phyloP scores from a whole-genome alignment of 208 protist genomes.

The Crithidia bombi region DNA sequence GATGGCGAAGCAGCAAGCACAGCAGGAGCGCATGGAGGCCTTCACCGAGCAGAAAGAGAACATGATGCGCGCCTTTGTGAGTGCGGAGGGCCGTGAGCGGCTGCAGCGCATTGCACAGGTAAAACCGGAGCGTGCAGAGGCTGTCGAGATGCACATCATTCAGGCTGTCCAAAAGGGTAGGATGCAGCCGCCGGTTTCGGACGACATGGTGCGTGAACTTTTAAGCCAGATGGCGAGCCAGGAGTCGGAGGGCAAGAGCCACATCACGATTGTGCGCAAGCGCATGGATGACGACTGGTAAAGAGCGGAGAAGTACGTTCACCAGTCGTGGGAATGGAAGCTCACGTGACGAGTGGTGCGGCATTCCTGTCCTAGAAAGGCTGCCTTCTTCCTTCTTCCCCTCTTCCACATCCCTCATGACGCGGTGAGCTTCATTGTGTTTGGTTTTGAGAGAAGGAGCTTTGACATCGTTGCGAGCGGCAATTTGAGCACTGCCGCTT shows the following conservation, averaged over 20 bases:
- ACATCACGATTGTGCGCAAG: conserved; percentile 90
- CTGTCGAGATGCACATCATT: conserved; percentile 91
- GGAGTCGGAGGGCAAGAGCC: conserved; percentile 54
- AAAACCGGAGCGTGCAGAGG: conserved; percentile 80
- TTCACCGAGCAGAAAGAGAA: conserved; percentile 90
- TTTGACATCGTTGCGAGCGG: no score
- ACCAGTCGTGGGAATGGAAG: neutral
- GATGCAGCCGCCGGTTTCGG: conserved; percentile 86
- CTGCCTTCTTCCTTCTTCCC: no score
- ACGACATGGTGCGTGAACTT: conserved; percentile 85
- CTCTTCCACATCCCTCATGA: no score
- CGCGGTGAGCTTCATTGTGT: no score
- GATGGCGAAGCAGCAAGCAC: conserved; percentile 87
- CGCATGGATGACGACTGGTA: conserved; percentile 92
- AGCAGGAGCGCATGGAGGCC: conserved; percentile 77
- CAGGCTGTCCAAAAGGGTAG: conserved; percentile 85
- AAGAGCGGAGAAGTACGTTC: conserved; percentile 1
- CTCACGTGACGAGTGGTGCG: neutral
- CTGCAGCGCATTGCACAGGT: conserved; percentile 90
- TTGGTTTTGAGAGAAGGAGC: no score
- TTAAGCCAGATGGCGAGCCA: conserved; percentile 64
- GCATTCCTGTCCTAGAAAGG: no score
- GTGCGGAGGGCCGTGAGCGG: conserved; percentile 86
- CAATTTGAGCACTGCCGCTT: no score
- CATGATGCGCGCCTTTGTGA: conserved; percentile 85